phyloP scores from a whole-genome alignment of 257 asterid genomes.

The Gentiana straminea region DNA sequence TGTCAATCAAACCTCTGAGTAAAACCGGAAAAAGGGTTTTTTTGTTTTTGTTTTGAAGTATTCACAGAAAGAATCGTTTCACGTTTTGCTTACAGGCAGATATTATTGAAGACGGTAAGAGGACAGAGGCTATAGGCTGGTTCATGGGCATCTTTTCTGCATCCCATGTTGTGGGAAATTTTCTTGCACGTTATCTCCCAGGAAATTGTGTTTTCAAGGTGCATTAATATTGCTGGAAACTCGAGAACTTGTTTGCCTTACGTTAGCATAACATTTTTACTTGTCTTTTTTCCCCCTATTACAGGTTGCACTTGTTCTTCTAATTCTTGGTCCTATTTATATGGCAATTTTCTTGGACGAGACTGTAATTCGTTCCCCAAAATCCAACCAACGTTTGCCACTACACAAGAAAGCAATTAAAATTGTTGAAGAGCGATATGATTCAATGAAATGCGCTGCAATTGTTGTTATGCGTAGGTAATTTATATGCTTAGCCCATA shows the following conservation, averaged over 20 bases:
- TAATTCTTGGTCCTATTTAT: conserved; percentile 55
- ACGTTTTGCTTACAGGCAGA: conserved; percentile 56
- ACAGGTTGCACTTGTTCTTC: conserved; percentile 75
- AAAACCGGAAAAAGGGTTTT: background rate
- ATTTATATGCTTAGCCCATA: background rate
- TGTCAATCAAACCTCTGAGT: conserved; percentile 6
- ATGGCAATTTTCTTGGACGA: conserved; percentile 57
- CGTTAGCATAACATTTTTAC: conserved; percentile 2
- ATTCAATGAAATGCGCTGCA: conserved; percentile 63
- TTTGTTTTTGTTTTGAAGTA: background rate
- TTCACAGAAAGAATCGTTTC: background rate
- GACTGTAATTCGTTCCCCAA: conserved; percentile 42
- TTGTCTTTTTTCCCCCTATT: conserved; percentile 6
- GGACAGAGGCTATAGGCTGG: conserved; percentile 85
- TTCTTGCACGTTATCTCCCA: conserved; percentile 80
- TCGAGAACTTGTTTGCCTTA: conserved; percentile 1
- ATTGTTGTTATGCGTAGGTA: conserved; percentile 59
- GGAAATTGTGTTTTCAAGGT: conserved; percentile 60
- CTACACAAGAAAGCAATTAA: conserved; percentile 32
- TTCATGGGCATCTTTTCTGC: conserved; percentile 84
- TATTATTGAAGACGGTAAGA: conserved; percentile 45
- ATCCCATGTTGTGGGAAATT: conserved; percentile 77
- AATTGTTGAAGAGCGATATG: conserved; percentile 48
- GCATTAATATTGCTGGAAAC: conserved; percentile 11
- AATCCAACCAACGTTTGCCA: conserved; percentile 22